Percentiles rank a stretch among this genome's conserved stretches.
Evolutionary conservation across 345 rosid genomes (phyloP).

Genomic region (Populus tremula): DNA sequence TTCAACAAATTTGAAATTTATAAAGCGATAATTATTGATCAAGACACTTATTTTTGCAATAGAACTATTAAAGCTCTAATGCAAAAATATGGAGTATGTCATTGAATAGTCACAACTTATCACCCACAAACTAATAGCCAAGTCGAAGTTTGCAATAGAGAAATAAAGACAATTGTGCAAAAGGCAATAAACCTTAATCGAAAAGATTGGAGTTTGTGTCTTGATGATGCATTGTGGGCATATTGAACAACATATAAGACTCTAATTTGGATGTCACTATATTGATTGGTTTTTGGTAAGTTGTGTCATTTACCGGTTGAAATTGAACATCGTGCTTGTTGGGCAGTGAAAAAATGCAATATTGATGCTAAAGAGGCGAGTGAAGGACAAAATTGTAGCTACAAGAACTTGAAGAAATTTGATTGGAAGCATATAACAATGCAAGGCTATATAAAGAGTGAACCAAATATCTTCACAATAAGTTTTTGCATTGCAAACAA

Average conservation of each 20-base stretch:
- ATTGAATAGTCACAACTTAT: no score
- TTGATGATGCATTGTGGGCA: neutral
- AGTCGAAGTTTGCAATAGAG: no score
- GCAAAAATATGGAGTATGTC: no score
- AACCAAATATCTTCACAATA: no score
- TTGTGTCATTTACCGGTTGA: neutral
- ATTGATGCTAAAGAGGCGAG: neutral
- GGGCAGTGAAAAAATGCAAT: neutral
- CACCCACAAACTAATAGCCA: no score
- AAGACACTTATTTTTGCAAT: neutral
- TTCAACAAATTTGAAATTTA: no score
- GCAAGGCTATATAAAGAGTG: no score
- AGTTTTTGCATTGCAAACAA: neutral
- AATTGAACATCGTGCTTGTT: neutral
- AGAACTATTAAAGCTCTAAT: no score
- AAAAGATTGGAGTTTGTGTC: no score
- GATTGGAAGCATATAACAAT: neutral
- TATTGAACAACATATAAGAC: neutral
- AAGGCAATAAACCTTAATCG: no score
- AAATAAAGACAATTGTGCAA: no score
- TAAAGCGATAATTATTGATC: neutral
- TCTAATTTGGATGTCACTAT: neutral
- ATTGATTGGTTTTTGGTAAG: neutral
- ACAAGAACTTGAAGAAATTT: neutral
- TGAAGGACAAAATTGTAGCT: neutral